phyloP scores from a whole-genome alignment of 331 rosid species.

The Saraca asoca region DNA sequence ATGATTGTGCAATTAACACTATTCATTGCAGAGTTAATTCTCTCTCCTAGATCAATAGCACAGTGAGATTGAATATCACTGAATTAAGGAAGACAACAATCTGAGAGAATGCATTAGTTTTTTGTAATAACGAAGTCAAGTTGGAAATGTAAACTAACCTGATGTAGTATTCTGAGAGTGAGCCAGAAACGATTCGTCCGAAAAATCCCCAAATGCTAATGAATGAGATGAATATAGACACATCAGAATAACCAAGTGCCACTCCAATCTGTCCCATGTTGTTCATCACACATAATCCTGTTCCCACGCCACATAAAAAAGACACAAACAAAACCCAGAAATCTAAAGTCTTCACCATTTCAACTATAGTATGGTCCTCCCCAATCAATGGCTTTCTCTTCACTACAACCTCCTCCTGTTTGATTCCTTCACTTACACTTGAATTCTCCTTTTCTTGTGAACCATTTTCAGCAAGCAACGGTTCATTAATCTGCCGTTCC shows the following conservation, averaged over 20 bases:
- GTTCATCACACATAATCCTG: slow-evolving; percentile 73
- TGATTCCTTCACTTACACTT: slow-evolving; percentile 3
- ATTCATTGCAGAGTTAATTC: too few species aligned
- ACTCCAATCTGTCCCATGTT: slow-evolving; percentile 80
- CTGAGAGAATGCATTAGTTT: background rate
- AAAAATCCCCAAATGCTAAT: slow-evolving; percentile 74
- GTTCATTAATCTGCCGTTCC: slow-evolving; percentile 43
- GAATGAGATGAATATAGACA: slow-evolving; percentile 70
- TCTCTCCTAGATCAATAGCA: too few species aligned
- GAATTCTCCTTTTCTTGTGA: background rate
- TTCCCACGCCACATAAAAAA: slow-evolving; percentile 70
- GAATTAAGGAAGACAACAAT: background rate
- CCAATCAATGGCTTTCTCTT: slow-evolving; percentile 53
- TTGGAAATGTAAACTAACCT: slow-evolving; percentile 39
- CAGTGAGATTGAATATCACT: slow-evolving; percentile 1
- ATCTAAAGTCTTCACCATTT: slow-evolving; percentile 51
- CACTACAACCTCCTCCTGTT: slow-evolving; percentile 30
- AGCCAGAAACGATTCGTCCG: slow-evolving; percentile 64
- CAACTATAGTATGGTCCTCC: slow-evolving; percentile 68
- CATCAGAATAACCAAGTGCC: slow-evolving; percentile 68
- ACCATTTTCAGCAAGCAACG: slow-evolving; percentile 35
- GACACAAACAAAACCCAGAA: slow-evolving; percentile 77
- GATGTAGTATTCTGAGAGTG: slow-evolving; percentile 67
- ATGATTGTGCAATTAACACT: too few species aligned
- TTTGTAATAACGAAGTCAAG: background rate